Evolutionary conservation across 2,329 filamentous ascomycete genomes (phyloP).

Genomic region (Periconia macrospinosa): DNA sequence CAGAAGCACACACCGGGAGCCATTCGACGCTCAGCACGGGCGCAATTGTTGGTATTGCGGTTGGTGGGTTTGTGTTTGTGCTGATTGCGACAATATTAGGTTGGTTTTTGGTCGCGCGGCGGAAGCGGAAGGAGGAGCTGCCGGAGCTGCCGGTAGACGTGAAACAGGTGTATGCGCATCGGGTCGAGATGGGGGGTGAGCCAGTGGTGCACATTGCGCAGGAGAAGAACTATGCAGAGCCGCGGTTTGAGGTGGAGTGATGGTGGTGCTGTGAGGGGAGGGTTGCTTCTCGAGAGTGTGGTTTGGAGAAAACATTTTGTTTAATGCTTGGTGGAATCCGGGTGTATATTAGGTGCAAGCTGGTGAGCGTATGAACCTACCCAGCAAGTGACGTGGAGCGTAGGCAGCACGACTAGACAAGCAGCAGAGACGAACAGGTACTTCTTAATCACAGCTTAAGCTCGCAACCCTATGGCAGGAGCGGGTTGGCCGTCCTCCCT

Average conservation of each 20-base stretch:
- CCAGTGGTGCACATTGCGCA: slow-evolving; percentile 2
- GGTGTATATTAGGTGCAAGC: too few relatives aligned
- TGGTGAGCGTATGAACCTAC: too few relatives aligned
- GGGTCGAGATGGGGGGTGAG: neutral
- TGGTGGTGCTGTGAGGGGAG: neutral
- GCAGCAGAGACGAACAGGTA: too few relatives aligned
- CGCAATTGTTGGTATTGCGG: slow-evolving; percentile 16
- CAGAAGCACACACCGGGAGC: neutral
- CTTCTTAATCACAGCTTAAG: too few relatives aligned
- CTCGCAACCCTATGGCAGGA: too few relatives aligned
- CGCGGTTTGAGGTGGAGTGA: neutral
- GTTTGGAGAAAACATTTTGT: too few relatives aligned
- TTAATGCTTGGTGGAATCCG: too few relatives aligned
- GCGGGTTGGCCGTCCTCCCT: too few relatives aligned
- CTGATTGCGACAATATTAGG: neutral
- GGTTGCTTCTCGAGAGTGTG: too few relatives aligned
- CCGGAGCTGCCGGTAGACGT: neutral
- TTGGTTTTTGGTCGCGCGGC: slow-evolving; percentile 2
- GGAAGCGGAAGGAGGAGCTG: neutral
- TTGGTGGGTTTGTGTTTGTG: slow-evolving; percentile 4
- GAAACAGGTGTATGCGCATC: neutral
- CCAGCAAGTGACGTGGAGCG: too few relatives aligned
- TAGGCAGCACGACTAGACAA: too few relatives aligned
- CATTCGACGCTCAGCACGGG: slow-evolving; percentile 6
- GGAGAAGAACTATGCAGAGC: neutral